A percentile compares a stretch with the other conserved stretches of the same genome.
These are phyloP conservation scores for Blastomyces silverae DNA, from an alignment of 2,329 filamentous ascomycete genomes.

Conservation along the genomic window DNA sequence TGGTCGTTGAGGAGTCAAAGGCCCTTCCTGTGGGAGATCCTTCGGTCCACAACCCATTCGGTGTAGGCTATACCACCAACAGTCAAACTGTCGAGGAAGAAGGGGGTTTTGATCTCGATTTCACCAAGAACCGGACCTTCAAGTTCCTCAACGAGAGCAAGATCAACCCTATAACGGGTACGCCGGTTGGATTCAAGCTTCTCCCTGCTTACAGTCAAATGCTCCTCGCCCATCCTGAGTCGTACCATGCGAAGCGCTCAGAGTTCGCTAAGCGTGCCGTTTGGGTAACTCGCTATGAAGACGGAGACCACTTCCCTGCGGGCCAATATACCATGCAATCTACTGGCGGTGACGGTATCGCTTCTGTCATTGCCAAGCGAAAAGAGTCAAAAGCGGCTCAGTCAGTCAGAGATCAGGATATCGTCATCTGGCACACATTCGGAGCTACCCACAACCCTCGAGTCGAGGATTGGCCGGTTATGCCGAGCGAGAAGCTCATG, in stretches of 20 bases:
- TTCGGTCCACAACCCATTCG: constrained; percentile 46
- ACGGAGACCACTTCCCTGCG: constrained; percentile 46
- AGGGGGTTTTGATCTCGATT: constrained; percentile 43
- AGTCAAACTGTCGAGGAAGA: constrained; percentile 44
- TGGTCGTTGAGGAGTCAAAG: constrained; percentile 52
- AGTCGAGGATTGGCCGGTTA: constrained; percentile 42
- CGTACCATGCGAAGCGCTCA: constrained; percentile 47
- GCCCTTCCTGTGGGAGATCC: constrained; percentile 50
- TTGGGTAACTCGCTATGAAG: constrained; percentile 49
- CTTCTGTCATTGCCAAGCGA: constrained; percentile 37
- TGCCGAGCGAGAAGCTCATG: constrained; percentile 40
- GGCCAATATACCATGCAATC: constrained; percentile 52
- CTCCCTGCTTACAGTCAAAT: constrained; percentile 51
- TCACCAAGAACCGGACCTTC: constrained; percentile 45
- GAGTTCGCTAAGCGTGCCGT: constrained; percentile 52
- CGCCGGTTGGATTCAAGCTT: constrained; percentile 52
- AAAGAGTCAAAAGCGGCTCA: constrained; percentile 26
- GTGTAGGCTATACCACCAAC: constrained; percentile 45
- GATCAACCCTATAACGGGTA: constrained; percentile 49
- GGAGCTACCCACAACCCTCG: constrained; percentile 43
- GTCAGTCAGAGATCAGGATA: constrained; percentile 37
- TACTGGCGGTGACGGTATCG: constrained; percentile 43
- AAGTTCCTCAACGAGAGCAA: constrained; percentile 52
- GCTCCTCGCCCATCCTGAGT: constrained; percentile 49
- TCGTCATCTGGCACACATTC: constrained; percentile 42